Conservation (phyloP, 371 early-diverging fungal genomes). For the Lichtheimia ornata region DNA sequence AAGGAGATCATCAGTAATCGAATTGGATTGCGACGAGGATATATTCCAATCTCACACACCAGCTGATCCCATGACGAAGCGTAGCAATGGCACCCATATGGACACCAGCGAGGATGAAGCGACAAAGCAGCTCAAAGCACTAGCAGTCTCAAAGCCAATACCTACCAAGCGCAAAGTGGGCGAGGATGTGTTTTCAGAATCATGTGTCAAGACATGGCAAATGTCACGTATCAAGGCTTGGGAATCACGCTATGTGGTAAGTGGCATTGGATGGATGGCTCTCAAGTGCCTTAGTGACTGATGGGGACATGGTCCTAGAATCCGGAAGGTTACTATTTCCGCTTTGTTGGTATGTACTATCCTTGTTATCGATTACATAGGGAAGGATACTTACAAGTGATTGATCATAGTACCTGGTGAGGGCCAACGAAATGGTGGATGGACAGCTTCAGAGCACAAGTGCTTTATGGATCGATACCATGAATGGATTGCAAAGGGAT, state of each 20-base stretch:
- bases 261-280: not conserved
- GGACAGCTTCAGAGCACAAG: slow-evolving; percentile 45
- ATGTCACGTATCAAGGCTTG: slow-evolving; percentile 63
- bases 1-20: not conserved
- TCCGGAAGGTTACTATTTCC: slow-evolving; percentile 70
- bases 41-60: too few relatives aligned
- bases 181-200: slow-evolving; percentile 58
- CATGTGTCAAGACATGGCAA: slow-evolving; percentile 59
- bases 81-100: not conserved
- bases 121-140: not conserved
- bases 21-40: too few relatives aligned
- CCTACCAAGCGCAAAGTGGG: slow-evolving; percentile 29
- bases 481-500: slow-evolving; percentile 53
- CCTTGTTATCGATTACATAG: not conserved
- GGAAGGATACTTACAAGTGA: not conserved
- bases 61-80: too few relatives aligned
- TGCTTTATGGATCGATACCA: slow-evolving; percentile 58
- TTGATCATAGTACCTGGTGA: slow-evolving; percentile 49
- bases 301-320: slow-evolving; percentile 25
- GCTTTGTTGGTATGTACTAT: slow-evolving; percentile 58
- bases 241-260: slow-evolving; percentile 50
- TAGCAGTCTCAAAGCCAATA: slow-evolving; percentile 4
- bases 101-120: not conserved
- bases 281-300: not conserved
- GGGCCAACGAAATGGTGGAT: slow-evolving; percentile 60